phyloP scores from a whole-genome alignment of 2,329 filamentous ascomycete species.

The Metarhizium humberi region DNA sequence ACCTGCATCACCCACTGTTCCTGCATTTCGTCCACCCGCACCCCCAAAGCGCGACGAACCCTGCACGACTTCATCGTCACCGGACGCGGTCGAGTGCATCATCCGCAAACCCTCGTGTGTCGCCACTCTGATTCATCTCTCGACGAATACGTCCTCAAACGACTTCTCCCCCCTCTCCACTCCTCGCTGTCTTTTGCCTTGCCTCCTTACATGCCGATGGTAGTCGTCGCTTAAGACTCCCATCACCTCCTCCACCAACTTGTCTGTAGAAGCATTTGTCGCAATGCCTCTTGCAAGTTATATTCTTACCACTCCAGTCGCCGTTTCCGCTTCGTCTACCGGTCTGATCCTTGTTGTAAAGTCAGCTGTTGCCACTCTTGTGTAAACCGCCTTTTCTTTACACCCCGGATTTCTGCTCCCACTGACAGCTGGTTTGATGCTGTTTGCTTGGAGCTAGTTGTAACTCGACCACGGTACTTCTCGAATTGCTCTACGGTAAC shows the following conservation, averaged over 20 bases:
- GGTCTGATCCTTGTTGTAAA: conserved; percentile 48
- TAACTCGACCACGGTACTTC: conserved; percentile 21
- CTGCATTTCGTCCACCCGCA: conserved; percentile 17
- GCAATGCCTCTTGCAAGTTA: conserved; percentile 51
- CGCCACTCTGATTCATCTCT: not conserved
- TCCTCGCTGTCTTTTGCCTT: conserved; percentile 1
- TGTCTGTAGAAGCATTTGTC: conserved; percentile 24
- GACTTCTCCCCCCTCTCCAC: too few relatives aligned
- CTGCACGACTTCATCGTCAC: conserved; percentile 4
- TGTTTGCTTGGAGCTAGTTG: conserved; percentile 29
- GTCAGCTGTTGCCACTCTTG: conserved; percentile 29
- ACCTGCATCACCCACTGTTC: conserved; percentile 13
- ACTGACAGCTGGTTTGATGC: conserved; percentile 21
- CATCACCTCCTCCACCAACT: conserved; percentile 13
- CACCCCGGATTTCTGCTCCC: conserved; percentile 29
- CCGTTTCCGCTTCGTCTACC: conserved; percentile 52
- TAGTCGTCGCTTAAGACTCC: conserved; percentile 24
- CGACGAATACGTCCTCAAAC: not conserved
- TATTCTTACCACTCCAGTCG: conserved; percentile 46
- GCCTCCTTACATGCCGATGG: conserved; percentile 19
- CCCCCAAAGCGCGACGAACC: not conserved
- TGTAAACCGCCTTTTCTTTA: conserved; percentile 33
- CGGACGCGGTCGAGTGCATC: conserved; percentile 2
- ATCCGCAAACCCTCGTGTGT: not conserved
- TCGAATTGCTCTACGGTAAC: conserved; percentile 23